These are phyloP conservation scores for Zymoseptoria pseudotritici DNA, from an alignment of 2,329 filamentous ascomycete genomes.

Conservation along the genomic window DNA sequence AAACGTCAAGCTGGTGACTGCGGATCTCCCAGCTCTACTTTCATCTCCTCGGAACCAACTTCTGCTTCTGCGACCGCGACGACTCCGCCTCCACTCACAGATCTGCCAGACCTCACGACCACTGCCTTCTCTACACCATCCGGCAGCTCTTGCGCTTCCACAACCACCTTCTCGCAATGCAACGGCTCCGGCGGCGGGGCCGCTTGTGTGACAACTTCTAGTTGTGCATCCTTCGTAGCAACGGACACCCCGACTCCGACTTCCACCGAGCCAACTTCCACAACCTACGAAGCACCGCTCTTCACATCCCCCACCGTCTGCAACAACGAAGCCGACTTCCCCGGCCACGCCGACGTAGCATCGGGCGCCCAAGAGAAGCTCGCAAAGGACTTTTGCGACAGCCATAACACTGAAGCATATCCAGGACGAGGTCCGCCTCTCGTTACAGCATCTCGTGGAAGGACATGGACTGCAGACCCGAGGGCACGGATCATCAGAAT, in stretches of 20 bases:
- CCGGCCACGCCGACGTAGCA: constrained; percentile 1
- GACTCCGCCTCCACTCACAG: not conserved
- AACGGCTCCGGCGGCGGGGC: not conserved
- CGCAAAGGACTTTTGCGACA: not conserved
- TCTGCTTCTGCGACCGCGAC: not conserved
- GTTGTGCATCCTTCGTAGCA: constrained; percentile 1
- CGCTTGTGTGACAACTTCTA: not conserved
- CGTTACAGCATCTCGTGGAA: not conserved
- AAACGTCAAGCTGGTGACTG: not conserved
- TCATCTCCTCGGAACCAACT: not conserved
- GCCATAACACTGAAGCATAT: not conserved
- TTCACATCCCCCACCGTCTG: not conserved
- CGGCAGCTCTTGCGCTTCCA: not conserved
- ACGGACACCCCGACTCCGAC: not conserved
- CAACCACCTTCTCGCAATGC: not conserved
- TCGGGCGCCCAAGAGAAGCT: not conserved
- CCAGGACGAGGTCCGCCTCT: not conserved
- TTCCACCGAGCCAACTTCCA: not conserved
- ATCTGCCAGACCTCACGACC: not conserved
- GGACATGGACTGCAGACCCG: not conserved
- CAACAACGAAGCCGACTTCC: constrained; percentile 5
- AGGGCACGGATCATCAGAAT: not conserved
- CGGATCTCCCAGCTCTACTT: not conserved
- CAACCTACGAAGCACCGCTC: not conserved
- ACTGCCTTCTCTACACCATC: not conserved